Conservation (phyloP, 805 yeast genomes). For the Wickerhamomyces mucosus region DNA sequence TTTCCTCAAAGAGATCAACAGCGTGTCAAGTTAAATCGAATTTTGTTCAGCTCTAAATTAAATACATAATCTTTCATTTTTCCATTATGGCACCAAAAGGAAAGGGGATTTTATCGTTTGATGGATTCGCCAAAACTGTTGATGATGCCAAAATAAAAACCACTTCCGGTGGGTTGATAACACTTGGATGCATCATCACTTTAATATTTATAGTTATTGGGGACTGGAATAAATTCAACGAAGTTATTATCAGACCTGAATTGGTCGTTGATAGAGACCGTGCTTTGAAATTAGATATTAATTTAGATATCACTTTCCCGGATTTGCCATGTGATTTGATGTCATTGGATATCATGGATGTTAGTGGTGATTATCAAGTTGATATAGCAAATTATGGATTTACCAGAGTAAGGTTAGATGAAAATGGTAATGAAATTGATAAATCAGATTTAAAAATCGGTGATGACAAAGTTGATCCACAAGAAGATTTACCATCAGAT, state of each 20-base stretch:
- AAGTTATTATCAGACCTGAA: slow-evolving; percentile 66
- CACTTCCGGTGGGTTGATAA: slow-evolving; percentile 82
- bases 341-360: slow-evolving; percentile 81
- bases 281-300: slow-evolving; percentile 65
- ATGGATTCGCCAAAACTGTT: slow-evolving; percentile 89
- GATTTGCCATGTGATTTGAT: slow-evolving; percentile 76
- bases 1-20: too few relatives aligned
- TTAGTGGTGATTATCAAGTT: slow-evolving; percentile 73
- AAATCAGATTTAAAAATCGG: slow-evolving; percentile 34
- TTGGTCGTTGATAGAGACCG: slow-evolving; percentile 82
- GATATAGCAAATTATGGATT: slow-evolving; percentile 68
- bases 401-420: slow-evolving; percentile 52
- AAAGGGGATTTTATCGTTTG: slow-evolving; percentile 42
- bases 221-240: slow-evolving; percentile 71
- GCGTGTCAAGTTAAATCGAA: too few relatives aligned
- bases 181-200: slow-evolving; percentile 56
- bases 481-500: slow-evolving; percentile 25
- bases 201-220: slow-evolving; percentile 54
- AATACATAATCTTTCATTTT: too few relatives aligned
- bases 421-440: slow-evolving; percentile 38
- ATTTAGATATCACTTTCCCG: slow-evolving; percentile 77
- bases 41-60: too few relatives aligned
- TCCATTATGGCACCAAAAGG: slow-evolving; percentile 5
- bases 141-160: slow-evolving; percentile 90
- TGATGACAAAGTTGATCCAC: slow-evolving; percentile 19